phyloP scores from a whole-genome alignment of 768 basidiomycete genomes.

The Tricholoma saponaceum region DNA sequence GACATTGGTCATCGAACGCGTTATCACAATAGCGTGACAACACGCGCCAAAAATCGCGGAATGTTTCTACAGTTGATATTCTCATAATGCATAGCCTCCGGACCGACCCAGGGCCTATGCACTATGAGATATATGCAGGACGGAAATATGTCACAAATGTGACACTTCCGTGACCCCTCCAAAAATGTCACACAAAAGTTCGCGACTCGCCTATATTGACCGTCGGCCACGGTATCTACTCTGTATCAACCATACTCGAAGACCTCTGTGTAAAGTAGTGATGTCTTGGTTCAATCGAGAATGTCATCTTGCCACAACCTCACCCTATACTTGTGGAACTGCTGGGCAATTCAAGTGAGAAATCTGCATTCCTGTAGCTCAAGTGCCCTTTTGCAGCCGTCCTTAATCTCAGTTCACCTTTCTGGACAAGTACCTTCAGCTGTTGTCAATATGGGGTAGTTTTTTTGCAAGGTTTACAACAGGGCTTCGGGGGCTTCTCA shows the following conservation, averaged over 20 bases:
- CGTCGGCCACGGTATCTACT: not conserved
- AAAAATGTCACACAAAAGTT: not conserved
- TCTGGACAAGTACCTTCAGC: no score
- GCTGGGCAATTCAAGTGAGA: conserved; percentile 2
- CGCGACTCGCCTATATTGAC: not conserved
- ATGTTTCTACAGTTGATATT: no score
- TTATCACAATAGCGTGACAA: no score
- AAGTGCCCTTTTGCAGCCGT: not conserved
- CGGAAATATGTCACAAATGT: not conserved
- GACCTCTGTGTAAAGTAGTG: not conserved
- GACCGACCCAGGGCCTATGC: conserved; percentile 7
- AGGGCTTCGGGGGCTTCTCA: no score
- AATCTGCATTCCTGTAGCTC: not conserved
- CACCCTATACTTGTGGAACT: conserved; percentile 2
- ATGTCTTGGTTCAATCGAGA: not conserved
- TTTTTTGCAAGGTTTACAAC: no score
- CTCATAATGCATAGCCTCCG: no score
- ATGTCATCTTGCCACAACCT: not conserved
- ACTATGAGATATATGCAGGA: conserved; percentile 5
- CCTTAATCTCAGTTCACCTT: no score
- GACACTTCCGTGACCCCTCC: not conserved
- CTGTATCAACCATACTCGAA: not conserved
- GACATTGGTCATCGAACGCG: no score
- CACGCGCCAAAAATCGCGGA: no score
- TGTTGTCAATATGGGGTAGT: no score